Conservation (phyloP, 768 basidiomycete genomes). For the Sistotremastrum niveocremeum region DNA sequence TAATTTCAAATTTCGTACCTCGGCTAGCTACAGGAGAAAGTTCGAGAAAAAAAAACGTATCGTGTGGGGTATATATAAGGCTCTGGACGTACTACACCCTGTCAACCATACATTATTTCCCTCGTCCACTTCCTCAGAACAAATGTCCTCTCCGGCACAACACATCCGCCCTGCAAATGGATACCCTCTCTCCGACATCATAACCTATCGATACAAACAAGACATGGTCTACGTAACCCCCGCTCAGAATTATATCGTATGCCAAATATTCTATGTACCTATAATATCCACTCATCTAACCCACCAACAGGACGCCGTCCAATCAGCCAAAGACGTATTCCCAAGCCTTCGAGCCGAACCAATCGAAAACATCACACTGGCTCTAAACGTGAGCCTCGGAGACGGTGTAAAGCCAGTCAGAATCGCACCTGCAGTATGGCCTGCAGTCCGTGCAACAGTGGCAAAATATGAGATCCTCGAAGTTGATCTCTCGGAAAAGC, state of each 20-base stretch:
- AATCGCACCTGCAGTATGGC: slow-evolving; percentile 42
- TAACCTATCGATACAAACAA: slow-evolving; percentile 33
- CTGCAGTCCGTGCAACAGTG: slow-evolving; percentile 25
- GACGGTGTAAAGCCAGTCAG: slow-evolving; percentile 24
- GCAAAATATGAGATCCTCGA: slow-evolving; percentile 36
- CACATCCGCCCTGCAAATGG: slow-evolving; percentile 10
- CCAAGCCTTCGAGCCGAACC: slow-evolving; percentile 24
- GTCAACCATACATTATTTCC: too few species aligned
- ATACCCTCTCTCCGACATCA: slow-evolving; percentile 23
- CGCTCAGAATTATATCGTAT: slow-evolving; percentile 28
- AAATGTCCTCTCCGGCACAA: slow-evolving; percentile 9
- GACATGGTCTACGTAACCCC: slow-evolving; percentile 40
- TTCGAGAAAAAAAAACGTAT: too few species aligned
- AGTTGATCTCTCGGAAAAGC: slow-evolving; percentile 24
- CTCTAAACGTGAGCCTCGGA: slow-evolving; percentile 20
- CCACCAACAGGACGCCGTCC: slow-evolving; percentile 31
- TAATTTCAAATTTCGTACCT: too few species aligned
- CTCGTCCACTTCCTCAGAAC: too few species aligned
- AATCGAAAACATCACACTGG: slow-evolving; percentile 32
- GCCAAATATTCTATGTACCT: slow-evolving; percentile 3
- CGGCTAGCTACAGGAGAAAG: too few species aligned
- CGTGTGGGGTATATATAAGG: too few species aligned
- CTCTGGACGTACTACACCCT: too few species aligned
- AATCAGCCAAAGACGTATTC: slow-evolving; percentile 37
- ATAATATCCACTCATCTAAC: neutral